phyloP scores from a whole-genome alignment of 2,329 filamentous ascomycete genomes.

The Cladosporium sp. region DNA sequence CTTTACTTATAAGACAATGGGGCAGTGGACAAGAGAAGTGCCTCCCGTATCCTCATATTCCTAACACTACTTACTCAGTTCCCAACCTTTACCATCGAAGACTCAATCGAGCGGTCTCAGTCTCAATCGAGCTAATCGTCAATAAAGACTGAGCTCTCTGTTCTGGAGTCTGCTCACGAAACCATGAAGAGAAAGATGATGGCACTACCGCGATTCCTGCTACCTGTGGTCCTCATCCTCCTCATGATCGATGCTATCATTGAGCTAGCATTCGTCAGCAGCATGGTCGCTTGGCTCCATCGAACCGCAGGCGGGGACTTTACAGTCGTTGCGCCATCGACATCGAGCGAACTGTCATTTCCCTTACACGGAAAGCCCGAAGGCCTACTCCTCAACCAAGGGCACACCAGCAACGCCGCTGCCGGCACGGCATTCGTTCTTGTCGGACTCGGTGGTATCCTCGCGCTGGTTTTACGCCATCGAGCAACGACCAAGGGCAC shows the following conservation, averaged over 20 bases:
- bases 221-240: slow-evolving; percentile 17
- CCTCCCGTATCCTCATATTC: too few relatives aligned
- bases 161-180: too few relatives aligned
- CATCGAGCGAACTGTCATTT: slow-evolving; percentile 23
- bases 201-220: not conserved
- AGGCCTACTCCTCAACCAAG: slow-evolving; percentile 28
- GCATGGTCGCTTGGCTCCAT: slow-evolving; percentile 29
- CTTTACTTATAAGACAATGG: too few relatives aligned
- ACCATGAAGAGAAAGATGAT: not conserved
- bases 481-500: not conserved
- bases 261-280: slow-evolving; percentile 26
- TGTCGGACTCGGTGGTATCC: slow-evolving; percentile 24
- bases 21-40: too few relatives aligned
- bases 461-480: slow-evolving; percentile 22
- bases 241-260: slow-evolving; percentile 25
- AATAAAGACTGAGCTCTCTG: too few relatives aligned
- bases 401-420: slow-evolving; percentile 29
- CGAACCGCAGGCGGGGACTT: slow-evolving; percentile 22
- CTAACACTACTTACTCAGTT: too few relatives aligned
- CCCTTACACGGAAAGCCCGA: slow-evolving; percentile 40
- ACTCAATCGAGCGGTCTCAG: too few relatives aligned
- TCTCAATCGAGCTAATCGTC: too few relatives aligned
- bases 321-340: slow-evolving; percentile 15
- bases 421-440: slow-evolving; percentile 28
- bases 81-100: too few relatives aligned